Evolutionary conservation across 139 green algal genomes (phyloP), one percentile per base, ranked within the genome.

Genomic region (Dunaliella primolecta): DNA sequence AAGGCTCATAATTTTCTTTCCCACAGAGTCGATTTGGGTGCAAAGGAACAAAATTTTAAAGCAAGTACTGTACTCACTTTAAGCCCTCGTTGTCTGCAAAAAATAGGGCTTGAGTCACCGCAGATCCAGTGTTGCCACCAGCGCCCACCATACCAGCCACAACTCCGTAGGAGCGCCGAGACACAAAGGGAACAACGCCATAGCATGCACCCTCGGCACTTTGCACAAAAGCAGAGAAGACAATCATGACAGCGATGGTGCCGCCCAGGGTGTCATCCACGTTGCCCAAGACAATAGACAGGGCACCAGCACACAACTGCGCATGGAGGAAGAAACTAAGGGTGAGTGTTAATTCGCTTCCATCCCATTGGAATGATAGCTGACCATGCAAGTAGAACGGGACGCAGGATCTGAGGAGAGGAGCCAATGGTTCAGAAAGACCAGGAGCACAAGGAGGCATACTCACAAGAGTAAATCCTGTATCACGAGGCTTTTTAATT

Each of bases 151-250:
- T 88, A 36, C 97, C 97, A 30, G 94, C n/a, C n/a, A n/a, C n/a
- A n/a, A n/a, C n/a, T n/a, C n/a, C n/a, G n/a, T n/a, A n/a, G n/a
- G n/a, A n/a, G 1, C 96, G 89, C 78, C 94, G 91, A 21, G 95
- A 97, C 1, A 98, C 85, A 84, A 98, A 99, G 29, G 96, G 96
- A 32, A 95, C 94, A 21, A 98, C 89, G 76, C 95, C 96, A 88
- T 95, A 99, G 27, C 91, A n/a, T n/a, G n/a, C n/a, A n/a, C n/a
- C n/a, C n/a, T n/a, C n/a, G n/a, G n/a, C n/a, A n/a, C n/a, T n/a
- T 91, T 27, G 80, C 35, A 36, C 90, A 88, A 46, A 88, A 93
- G 78, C 36, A 72, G 36, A 3, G 31, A 25, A 81, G 32, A 38
- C 30, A 81, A 46, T 3, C 2, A 81, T 3, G 20, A 31, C 3